phyloP scores from a whole-genome alignment of 176 grass and related monocot species.

The Juncus inflexus region DNA sequence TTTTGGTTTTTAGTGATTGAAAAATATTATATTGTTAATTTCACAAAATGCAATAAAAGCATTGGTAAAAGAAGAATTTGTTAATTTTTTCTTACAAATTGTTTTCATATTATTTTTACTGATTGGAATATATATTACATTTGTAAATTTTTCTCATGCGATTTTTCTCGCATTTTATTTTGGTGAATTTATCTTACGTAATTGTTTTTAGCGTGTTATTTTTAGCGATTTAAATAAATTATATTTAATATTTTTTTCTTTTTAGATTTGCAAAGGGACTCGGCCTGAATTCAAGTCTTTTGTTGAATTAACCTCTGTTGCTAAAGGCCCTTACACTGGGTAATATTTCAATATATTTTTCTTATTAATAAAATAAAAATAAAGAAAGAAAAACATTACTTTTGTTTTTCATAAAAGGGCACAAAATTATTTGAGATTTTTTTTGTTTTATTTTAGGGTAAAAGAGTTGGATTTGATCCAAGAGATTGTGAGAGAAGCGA shows the following conservation, averaged over 20 bases:
- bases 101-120: neutral
- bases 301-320: conserved; percentile 38
- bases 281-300: conserved; percentile 51
- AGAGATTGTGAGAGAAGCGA: conserved; percentile 56
- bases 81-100: too few relatives aligned
- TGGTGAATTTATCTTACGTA: too few relatives aligned
- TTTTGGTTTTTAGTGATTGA: too few relatives aligned
- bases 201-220: too few relatives aligned
- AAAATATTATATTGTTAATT: neutral
- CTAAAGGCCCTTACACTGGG: conserved; percentile 52
- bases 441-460: conserved; percentile 45
- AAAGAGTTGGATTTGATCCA: conserved; percentile 72
- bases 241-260: neutral
- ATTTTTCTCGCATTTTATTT: conserved; percentile 26
- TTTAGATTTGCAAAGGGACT: conserved; percentile 57
- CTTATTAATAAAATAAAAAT: conserved; percentile 13
- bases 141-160: neutral
- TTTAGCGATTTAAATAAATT: too few relatives aligned
- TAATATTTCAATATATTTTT: conserved; percentile 28
- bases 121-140: conserved; percentile 2
- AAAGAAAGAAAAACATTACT: neutral
- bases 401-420: conserved; percentile 14
- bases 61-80: conserved; percentile 39
- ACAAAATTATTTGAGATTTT: conserved; percentile 3
- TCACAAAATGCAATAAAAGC: conserved; percentile 42